These are phyloP conservation scores for Phytopythium vexans DNA, from an alignment of 352 stramenopile genomes.

Conservation along the genomic window DNA sequence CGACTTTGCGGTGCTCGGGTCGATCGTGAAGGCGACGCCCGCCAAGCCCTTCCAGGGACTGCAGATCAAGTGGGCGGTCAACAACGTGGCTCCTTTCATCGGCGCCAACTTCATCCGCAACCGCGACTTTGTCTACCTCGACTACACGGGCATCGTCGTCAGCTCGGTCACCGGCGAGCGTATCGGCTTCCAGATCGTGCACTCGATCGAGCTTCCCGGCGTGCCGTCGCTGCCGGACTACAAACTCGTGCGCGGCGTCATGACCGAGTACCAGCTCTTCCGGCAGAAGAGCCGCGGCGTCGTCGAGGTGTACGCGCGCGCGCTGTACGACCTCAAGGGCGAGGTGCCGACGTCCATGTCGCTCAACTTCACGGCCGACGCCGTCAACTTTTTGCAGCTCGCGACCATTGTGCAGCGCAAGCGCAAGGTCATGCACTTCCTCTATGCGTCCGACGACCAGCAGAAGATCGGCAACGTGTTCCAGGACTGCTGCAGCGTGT, in stretches of 20 bases:
- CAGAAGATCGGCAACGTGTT: conserved; percentile 20
- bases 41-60: conserved; percentile 28
- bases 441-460: conserved; percentile 16
- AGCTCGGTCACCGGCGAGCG: conserved; percentile 28
- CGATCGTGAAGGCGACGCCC: conserved; percentile 13
- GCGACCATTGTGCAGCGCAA: conserved; percentile 20
- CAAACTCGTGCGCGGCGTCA: conserved; percentile 37
- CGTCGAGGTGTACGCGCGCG: conserved; percentile 39
- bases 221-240: conserved; percentile 22
- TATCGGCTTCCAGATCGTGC: conserved; percentile 45
- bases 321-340: conserved; percentile 23
- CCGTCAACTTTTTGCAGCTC: conserved; percentile 16
- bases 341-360: conserved; percentile 23
- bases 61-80: conserved; percentile 35
- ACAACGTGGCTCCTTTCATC: conserved; percentile 27
- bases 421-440: conserved; percentile 45
- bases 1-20: conserved; percentile 25
- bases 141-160: conserved; percentile 36
- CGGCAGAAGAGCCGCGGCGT: conserved; percentile 29
- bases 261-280: conserved; percentile 41
- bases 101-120: conserved; percentile 22
- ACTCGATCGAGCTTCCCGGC: conserved; percentile 36
- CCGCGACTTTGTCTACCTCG: conserved; percentile 42
- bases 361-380: conserved; percentile 23
- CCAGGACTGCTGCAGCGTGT: conserved; percentile 25